phyloP scores from a whole-genome alignment of 1,284 basidiomycete species.

The Puccinia sorghi region DNA sequence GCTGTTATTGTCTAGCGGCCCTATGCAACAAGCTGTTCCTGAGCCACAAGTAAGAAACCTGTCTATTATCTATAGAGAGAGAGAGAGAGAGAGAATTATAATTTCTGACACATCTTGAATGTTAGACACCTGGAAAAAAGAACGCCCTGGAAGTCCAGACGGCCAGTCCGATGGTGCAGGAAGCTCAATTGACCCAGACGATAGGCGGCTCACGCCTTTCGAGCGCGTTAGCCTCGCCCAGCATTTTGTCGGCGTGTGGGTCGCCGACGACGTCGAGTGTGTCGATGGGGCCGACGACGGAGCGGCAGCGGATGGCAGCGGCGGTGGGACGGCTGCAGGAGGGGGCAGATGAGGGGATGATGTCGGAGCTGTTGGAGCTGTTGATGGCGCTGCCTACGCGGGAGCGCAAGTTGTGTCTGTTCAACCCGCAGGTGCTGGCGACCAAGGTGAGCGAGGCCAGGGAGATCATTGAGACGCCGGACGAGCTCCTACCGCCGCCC shows the following conservation, averaged over 20 bases:
- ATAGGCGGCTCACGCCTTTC: background rate
- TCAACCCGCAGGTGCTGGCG: constrained; percentile 76
- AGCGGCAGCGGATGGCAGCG: constrained; percentile 71
- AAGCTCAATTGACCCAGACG: background rate
- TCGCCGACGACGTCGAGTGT: constrained; percentile 36
- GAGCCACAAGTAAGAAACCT: constrained; percentile 2
- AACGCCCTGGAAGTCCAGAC: background rate
- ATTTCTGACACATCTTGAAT: background rate
- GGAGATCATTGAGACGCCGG: constrained; percentile 65
- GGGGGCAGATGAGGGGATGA: constrained; percentile 60
- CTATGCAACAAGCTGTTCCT: background rate
- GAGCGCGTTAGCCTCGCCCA: constrained; percentile 42
- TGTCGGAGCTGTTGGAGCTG: constrained; percentile 69
- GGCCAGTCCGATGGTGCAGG: background rate
- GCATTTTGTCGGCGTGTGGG: constrained; percentile 32
- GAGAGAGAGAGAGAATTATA: background rate
- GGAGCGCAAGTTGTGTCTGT: constrained; percentile 83
- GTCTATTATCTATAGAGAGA: too few relatives aligned
- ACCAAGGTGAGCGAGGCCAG: constrained; percentile 78
- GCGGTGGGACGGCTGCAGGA: constrained; percentile 65
- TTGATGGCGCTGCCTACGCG: constrained; percentile 80
- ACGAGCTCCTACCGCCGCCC: constrained; percentile 61
- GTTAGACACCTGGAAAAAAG: background rate
- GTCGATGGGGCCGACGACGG: constrained; percentile 62
- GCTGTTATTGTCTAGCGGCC: background rate